Base-by-base conservation (phyloP, 2,329 filamentous ascomycete genomes). In the Microsporum canis region DNA sequence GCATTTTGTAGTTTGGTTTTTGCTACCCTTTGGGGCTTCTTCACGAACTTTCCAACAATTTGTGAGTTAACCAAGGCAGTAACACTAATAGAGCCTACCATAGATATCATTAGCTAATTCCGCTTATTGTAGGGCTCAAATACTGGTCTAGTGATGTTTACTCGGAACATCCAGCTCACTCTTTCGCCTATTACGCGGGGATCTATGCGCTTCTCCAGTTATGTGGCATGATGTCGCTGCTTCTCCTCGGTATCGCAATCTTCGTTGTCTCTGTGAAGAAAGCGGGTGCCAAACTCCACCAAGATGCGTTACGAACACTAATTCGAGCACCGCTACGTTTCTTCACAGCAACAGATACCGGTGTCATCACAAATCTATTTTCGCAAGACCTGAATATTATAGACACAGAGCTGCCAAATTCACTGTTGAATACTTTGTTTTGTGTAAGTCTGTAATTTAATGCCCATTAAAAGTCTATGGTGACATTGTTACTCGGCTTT, bases 371-470 rank as follows among this genome's bases (percentile, higher is more conserved):
- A 17, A 80, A 79, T 61, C 68, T 75, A 31, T 80, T 80, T 65
- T 75, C 72, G 12, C 77, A 79, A 63, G 78, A 80, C 67, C 68
- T 79, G 3, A 68, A 73, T 59, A 66, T 80, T 12, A 75, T 79
- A 12, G 78, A 80, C 58, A 73, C 70, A 62, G 72, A 76, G 56
- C 67, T 79, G 6, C 72, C 73, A 3, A 63, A 71, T 12, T 69
- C 65, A 0, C 69, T 73, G 51, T 72, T 71, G 64, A 69, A 68
- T 27, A 67, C 45, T 49, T 49, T 74, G 4, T 49, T 62, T 3
- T 51, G 49, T 34, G 60, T 61, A 49, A 49, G 45, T 49, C 45
- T 49, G 27, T 49, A 6, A 29, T 14, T 14, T 2, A 6, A 17
- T 14, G n/a, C 27, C 45, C 27, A 23, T 14, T 49, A 14, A 14